A percentile compares a stretch with the other conserved stretches of the same genome.
phyloP scores from a whole-genome alignment of 2,329 filamentous ascomycete species.

The Fonsecaea nubica region DNA sequence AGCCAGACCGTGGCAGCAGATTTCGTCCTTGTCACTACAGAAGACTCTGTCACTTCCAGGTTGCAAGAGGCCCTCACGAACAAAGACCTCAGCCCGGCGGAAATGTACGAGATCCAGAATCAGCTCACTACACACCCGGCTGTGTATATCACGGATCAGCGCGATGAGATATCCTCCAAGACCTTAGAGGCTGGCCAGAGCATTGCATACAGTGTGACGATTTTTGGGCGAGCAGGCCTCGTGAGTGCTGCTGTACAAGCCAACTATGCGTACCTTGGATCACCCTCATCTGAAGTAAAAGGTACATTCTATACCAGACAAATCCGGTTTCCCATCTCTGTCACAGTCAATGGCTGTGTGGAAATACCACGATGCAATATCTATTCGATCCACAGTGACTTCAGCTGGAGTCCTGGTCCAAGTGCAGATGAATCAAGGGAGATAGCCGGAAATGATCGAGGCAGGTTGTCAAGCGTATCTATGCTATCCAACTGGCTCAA shows the following conservation, averaged over 20 bases:
- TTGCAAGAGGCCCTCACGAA: conserved; percentile 76
- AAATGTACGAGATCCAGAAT: conserved; percentile 85
- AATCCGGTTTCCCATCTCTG: conserved; percentile 76
- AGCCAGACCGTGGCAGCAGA: conserved; percentile 75
- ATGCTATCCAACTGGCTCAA: conserved; percentile 28
- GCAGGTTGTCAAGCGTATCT: conserved; percentile 1
- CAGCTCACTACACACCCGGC: conserved; percentile 78
- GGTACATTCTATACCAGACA: conserved; percentile 84
- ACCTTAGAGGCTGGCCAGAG: conserved; percentile 48
- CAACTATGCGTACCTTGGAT: conserved; percentile 83
- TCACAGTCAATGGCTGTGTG: conserved; percentile 91
- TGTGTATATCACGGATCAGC: conserved; percentile 27
- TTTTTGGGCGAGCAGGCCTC: conserved; percentile 83
- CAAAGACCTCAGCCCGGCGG: conserved; percentile 76
- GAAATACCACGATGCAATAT: conserved; percentile 82
- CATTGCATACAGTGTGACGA: conserved; percentile 74
- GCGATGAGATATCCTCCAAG: conserved; percentile 10
- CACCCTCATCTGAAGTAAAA: conserved; percentile 69
- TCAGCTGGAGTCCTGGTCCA: conserved; percentile 63
- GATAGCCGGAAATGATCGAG: background rate
- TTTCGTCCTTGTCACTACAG: conserved; percentile 84
- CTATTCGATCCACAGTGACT: conserved; percentile 71
- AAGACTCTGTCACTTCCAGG: conserved; percentile 82
- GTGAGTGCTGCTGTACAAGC: conserved; percentile 80
- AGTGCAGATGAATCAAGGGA: conserved; percentile 44